Percentiles rank a stretch among this genome's conserved stretches.
Evolutionary conservation across 257 asterid species (phyloP).

Genomic region (Jacaranda copaia): DNA sequence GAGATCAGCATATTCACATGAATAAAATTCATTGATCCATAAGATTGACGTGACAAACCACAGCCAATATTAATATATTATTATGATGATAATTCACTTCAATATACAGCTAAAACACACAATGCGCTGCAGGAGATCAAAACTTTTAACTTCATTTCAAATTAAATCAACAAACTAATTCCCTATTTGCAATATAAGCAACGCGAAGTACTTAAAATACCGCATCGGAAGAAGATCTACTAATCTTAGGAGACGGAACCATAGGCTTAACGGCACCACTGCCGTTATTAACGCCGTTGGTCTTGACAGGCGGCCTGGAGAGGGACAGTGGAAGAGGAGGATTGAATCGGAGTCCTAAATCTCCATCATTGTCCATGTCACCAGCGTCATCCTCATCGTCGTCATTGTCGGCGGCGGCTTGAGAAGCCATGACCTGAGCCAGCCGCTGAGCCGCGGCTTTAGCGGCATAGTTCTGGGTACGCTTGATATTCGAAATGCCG

Average conservation of each 20-base stretch:
- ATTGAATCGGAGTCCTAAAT: constrained; percentile 70
- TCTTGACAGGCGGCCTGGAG: constrained; percentile 59
- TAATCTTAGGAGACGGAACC: constrained; percentile 57
- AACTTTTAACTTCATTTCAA: constrained; percentile 4
- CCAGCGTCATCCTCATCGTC: constrained; percentile 62
- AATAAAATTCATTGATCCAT: constrained; percentile 23
- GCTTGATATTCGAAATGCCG: constrained; percentile 90
- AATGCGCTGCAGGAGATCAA: constrained; percentile 12
- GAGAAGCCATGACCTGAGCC: constrained; percentile 99
- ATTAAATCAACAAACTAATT: constrained; percentile 23
- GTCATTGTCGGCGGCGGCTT: constrained; percentile 64
- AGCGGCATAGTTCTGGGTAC: constrained; percentile 94
- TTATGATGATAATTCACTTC: constrained; percentile 5
- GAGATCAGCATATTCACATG: constrained; percentile 7
- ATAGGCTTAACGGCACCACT: constrained; percentile 47
- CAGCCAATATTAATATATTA: constrained; percentile 14
- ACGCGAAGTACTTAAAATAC: constrained; percentile 42
- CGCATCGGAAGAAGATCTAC: constrained; percentile 95
- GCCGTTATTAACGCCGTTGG: constrained; percentile 46
- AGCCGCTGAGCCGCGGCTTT: constrained; percentile 99
- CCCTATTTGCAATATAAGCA: constrained; percentile 3
- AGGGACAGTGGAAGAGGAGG: constrained; percentile 75
- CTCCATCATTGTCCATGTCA: constrained; percentile 52
- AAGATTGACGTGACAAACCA: constrained; percentile 20
- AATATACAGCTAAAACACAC: constrained; percentile 32